phyloP scores from a whole-genome alignment of 2,329 filamentous ascomycete species.

The Pseudogymnoascus verrucosus region DNA sequence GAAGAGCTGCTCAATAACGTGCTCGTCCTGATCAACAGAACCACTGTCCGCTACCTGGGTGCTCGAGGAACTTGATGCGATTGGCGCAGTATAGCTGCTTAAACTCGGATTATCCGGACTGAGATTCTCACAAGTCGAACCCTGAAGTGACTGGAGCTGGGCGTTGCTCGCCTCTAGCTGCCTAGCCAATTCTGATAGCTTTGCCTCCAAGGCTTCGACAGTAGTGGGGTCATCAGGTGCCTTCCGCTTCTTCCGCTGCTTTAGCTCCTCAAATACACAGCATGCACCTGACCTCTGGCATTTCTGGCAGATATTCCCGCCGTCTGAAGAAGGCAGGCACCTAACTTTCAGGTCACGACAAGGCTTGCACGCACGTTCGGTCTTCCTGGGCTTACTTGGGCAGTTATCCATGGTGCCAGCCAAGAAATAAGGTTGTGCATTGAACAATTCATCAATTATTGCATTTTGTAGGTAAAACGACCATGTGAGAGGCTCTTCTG shows the following conservation, averaged over 20 bases:
- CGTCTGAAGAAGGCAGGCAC: not conserved
- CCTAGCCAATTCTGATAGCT: not conserved
- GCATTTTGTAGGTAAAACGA: not conserved
- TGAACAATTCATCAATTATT: not conserved
- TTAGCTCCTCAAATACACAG: conserved; percentile 3
- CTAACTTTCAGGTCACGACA: conserved; percentile 2
- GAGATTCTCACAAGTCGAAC: not conserved
- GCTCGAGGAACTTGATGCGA: not conserved
- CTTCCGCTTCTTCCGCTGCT: not conserved
- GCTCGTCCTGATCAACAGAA: not conserved
- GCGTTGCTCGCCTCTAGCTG: conserved; percentile 1
- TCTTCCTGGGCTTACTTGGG: not conserved
- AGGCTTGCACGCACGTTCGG: not conserved
- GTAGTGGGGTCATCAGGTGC: not conserved
- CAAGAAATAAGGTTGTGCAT: not conserved
- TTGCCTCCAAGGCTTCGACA: not conserved
- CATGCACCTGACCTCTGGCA: conserved; percentile 5
- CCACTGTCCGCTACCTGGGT: not conserved
- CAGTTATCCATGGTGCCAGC: not conserved
- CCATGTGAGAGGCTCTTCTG: not conserved
- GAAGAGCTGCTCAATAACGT: not conserved
- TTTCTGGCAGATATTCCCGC: not conserved
- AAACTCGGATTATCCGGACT: conserved; percentile 1
- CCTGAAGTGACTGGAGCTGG: not conserved
- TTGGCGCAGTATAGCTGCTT: not conserved